Conservation (phyloP, 2,329 filamentous ascomycete genomes). For the Claviceps lovelessii region DNA sequence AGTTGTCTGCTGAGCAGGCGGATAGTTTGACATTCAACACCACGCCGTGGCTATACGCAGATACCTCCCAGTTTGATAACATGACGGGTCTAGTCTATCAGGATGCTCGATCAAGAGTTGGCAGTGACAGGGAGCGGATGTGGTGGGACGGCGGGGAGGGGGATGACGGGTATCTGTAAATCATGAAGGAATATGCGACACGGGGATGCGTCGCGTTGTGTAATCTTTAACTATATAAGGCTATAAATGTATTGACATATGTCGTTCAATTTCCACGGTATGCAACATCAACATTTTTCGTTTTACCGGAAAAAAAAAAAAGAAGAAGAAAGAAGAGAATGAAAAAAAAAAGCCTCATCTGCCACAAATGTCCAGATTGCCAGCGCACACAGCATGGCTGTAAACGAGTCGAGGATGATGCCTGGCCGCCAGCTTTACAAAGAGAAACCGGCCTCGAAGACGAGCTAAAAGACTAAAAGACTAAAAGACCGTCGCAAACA, state of each 20-base stretch:
- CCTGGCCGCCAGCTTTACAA: too few species aligned
- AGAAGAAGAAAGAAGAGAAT: too few species aligned
- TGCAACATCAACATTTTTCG: too few species aligned
- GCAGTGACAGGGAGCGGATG: conserved; percentile 14
- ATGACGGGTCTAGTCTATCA: conserved; percentile 22
- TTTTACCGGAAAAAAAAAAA: too few species aligned
- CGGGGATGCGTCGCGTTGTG: not conserved
- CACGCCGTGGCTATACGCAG: conserved; percentile 29
- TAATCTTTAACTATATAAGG: not conserved
- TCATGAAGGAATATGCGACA: too few species aligned
- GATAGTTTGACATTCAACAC: conserved; percentile 27
- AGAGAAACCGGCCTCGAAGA: not conserved
- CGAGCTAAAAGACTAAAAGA: not conserved
- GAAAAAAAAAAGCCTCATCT: too few species aligned
- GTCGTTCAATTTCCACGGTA: too few species aligned
- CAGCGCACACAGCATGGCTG: too few species aligned
- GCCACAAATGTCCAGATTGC: too few species aligned
- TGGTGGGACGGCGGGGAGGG: conserved; percentile 29
- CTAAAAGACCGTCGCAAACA: not conserved
- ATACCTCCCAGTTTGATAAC: conserved; percentile 24
- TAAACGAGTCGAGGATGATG: too few species aligned
- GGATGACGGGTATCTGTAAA: conserved; percentile 23
- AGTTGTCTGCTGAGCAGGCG: conserved; percentile 17
- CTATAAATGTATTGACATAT: not conserved
- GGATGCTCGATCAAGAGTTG: conserved; percentile 14